phyloP scores from a whole-genome alignment of 805 yeast species.

The Grigorovia jiainica region DNA sequence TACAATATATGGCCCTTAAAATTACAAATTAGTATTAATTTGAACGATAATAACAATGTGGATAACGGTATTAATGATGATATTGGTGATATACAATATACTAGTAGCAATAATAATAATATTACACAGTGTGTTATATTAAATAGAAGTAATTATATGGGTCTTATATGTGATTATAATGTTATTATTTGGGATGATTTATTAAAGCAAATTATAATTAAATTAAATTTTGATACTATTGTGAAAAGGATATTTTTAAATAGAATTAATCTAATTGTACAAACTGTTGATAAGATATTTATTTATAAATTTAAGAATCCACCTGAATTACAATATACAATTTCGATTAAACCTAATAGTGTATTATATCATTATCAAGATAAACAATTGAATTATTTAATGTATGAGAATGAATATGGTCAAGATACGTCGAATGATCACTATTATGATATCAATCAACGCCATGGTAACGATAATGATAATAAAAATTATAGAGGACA shows the following conservation, averaged over 20 bases:
- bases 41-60: slow-evolving; percentile 40
- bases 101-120: no score
- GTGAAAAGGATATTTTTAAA: slow-evolving; percentile 68
- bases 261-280: slow-evolving; percentile 65
- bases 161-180: slow-evolving; percentile 75
- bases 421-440: not conserved
- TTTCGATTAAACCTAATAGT: not conserved
- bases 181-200: slow-evolving; percentile 89
- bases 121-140: slow-evolving; percentile 75
- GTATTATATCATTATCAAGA: not conserved
- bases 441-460: no score
- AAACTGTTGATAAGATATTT: slow-evolving; percentile 54
- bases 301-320: slow-evolving; percentile 77
- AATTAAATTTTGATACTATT: slow-evolving; percentile 67
- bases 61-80: slow-evolving; percentile 46
- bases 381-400: not conserved
- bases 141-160: slow-evolving; percentile 83
- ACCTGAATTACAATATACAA: slow-evolving; percentile 31
- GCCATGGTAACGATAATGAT: no score
- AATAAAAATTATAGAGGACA: not conserved
- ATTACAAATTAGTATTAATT: slow-evolving; percentile 16
- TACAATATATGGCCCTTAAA: slow-evolving; percentile 77
- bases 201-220: slow-evolving; percentile 61
- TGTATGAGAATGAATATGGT: not conserved
- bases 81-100: no score